These are phyloP conservation scores for Ogataea nakhonphanomensis DNA, from an alignment of 805 yeast species.

Conservation along the genomic window DNA sequence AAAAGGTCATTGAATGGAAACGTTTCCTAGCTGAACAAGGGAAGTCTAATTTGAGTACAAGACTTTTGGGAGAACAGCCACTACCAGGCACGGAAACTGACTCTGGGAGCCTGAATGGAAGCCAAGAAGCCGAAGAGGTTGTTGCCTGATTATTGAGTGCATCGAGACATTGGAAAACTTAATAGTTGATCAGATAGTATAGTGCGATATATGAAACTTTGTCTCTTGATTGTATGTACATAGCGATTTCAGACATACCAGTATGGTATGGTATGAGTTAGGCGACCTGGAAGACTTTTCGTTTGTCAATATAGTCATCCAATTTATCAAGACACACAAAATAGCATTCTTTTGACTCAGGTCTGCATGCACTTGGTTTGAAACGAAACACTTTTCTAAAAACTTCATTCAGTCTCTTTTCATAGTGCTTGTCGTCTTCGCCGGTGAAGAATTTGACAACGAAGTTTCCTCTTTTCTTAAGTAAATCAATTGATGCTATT, in stretches of 20 bases:
- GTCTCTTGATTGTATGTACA: not conserved
- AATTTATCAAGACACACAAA: constrained; percentile 61
- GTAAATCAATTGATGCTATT: constrained; percentile 65
- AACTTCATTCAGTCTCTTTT: constrained; percentile 50
- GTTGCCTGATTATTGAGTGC: constrained; percentile 7
- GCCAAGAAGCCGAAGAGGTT: constrained; percentile 17
- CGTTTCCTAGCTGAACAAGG: constrained; percentile 46
- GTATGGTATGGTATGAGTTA: constrained; percentile 9
- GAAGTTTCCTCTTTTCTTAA: constrained; percentile 67
- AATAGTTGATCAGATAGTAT: not conserved
- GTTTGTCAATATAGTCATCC: constrained; percentile 38
- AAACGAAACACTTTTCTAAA: constrained; percentile 63
- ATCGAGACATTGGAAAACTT: not conserved
- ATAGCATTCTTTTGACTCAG: constrained; percentile 79
- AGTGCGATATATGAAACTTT: not conserved
- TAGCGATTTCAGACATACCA: not conserved
- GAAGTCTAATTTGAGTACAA: constrained; percentile 55
- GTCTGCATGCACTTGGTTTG: constrained; percentile 80
- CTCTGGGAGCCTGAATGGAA: constrained; percentile 18
- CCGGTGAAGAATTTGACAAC: constrained; percentile 88
- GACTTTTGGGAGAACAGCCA: constrained; percentile 39
- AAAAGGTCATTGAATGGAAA: constrained; percentile 67
- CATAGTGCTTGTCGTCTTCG: constrained; percentile 65
- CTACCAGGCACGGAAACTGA: constrained; percentile 2
- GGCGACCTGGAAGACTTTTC: constrained; percentile 38